Evolutionary conservation across 768 basidiomycete species (phyloP).

Genomic region (Leucogyrophana mollusca): DNA sequence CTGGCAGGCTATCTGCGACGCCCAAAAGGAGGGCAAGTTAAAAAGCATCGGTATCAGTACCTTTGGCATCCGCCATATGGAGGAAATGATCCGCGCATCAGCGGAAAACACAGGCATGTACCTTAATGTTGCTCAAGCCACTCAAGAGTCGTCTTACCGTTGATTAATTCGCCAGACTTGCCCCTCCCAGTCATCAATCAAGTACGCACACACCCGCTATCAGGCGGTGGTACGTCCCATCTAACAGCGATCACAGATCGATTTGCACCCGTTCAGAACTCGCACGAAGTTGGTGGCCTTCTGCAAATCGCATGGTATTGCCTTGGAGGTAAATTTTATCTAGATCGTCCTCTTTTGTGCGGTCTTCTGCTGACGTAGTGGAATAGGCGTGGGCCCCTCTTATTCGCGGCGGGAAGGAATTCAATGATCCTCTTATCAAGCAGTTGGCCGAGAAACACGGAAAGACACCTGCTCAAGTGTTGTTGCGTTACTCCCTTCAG

Average conservation of each 20-base stretch:
- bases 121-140: slow-evolving; percentile 30
- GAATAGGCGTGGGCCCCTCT: slow-evolving; percentile 74
- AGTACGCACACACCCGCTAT: slow-evolving; percentile 30
- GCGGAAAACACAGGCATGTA: slow-evolving; percentile 3
- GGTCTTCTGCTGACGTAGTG: too few relatives aligned
- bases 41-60: slow-evolving; percentile 66
- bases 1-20: slow-evolving; percentile 67
- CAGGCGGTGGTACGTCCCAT: slow-evolving; percentile 2
- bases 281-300: slow-evolving; percentile 59
- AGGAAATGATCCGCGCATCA: slow-evolving; percentile 42
- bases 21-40: slow-evolving; percentile 56
- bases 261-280: slow-evolving; percentile 71
- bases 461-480: slow-evolving; percentile 56
- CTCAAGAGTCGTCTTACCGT: too few relatives aligned
- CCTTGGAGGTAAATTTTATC: slow-evolving; percentile 54
- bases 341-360: too few relatives aligned
- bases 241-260: slow-evolving; percentile 33
- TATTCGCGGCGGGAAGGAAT: slow-evolving; percentile 62
- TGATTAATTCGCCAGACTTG: too few relatives aligned
- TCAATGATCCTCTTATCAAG: slow-evolving; percentile 54
- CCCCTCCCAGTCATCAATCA: slow-evolving; percentile 63
- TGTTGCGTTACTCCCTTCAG: slow-evolving; percentile 77
- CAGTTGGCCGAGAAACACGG: slow-evolving; percentile 50
- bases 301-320: slow-evolving; percentile 55
- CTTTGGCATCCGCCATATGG: slow-evolving; percentile 58